Evolutionary conservation across 2,329 filamentous ascomycete genomes (phyloP).

Genomic region (Pseudocercospora macadamiae): DNA sequence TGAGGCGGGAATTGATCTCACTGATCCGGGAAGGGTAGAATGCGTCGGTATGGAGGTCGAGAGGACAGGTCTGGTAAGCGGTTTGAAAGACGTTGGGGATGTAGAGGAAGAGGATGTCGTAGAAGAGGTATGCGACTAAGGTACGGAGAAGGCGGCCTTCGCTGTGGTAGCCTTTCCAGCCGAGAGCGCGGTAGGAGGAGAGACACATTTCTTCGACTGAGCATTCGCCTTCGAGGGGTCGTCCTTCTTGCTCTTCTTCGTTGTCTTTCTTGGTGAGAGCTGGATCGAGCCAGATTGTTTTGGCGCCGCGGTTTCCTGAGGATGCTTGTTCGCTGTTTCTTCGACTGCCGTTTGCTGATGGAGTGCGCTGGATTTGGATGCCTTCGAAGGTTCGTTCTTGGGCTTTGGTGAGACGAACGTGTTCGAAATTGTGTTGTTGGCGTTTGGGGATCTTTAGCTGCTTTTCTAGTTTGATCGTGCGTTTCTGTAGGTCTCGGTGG

Average conservation of each 20-base stretch:
- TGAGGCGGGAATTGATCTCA: slow-evolving; percentile 85
- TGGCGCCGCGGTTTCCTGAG: slow-evolving; percentile 54
- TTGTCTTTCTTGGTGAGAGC: slow-evolving; percentile 16
- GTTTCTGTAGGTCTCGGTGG: slow-evolving; percentile 92
- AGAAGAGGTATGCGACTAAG: slow-evolving; percentile 80
- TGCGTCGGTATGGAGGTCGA: slow-evolving; percentile 89
- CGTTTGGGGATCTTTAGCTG: slow-evolving; percentile 79
- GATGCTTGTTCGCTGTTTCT: slow-evolving; percentile 38
- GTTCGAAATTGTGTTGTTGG: slow-evolving; percentile 88
- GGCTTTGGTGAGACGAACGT: slow-evolving; percentile 77
- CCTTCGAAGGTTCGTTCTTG: slow-evolving; percentile 76
- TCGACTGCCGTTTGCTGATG: slow-evolving; percentile 25
- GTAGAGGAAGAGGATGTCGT: slow-evolving; percentile 88
- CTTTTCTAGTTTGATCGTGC: slow-evolving; percentile 87
- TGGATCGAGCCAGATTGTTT: slow-evolving; percentile 86
- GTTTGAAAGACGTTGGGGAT: slow-evolving; percentile 98
- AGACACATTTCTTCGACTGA: slow-evolving; percentile 94
- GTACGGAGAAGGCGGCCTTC: slow-evolving; percentile 94
- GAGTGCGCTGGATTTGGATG: slow-evolving; percentile 63
- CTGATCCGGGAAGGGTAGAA: slow-evolving; percentile 86
- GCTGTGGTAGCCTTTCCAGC: slow-evolving; percentile 93
- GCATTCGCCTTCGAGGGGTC: slow-evolving; percentile 64
- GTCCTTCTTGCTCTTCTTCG: slow-evolving; percentile 10
- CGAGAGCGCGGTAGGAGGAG: slow-evolving; percentile 76
- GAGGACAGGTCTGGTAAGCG: slow-evolving; percentile 86